Conservation (phyloP, 345 rosid species). For the Pistacia vera region DNA sequence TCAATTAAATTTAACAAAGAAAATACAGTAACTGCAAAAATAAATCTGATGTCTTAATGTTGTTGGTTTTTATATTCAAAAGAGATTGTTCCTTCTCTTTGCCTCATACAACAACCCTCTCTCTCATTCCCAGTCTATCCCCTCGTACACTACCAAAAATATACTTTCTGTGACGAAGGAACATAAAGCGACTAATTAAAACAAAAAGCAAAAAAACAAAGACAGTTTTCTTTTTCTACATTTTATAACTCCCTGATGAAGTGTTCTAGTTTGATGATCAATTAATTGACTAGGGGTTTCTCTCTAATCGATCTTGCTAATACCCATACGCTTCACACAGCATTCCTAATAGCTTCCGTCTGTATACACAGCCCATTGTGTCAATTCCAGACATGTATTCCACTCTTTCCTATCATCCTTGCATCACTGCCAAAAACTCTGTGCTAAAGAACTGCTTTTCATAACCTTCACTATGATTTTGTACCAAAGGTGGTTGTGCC, state of each 20-base stretch:
- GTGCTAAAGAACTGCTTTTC: constrained; percentile 62
- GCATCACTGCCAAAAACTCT: constrained; percentile 68
- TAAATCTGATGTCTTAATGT: not conserved
- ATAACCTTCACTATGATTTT: constrained; percentile 14
- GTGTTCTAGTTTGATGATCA: not conserved
- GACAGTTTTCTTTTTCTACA: not conserved
- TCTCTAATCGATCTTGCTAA: constrained; percentile 54
- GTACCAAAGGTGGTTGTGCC: constrained; percentile 9
- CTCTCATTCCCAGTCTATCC: not conserved
- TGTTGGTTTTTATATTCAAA: not conserved
- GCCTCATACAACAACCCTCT: constrained; percentile 9
- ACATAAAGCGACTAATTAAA: not conserved
- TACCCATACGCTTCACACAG: constrained; percentile 65
- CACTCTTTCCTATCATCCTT: constrained; percentile 78
- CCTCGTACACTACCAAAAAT: constrained; percentile 54
- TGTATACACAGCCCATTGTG: constrained; percentile 48
- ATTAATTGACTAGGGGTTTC: not conserved
- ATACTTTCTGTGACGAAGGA: constrained; percentile 31
- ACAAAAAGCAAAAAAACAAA: not conserved
- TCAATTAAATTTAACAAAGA: too few species aligned
- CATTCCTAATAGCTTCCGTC: constrained; percentile 55
- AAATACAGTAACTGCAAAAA: too few species aligned
- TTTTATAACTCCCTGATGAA: not conserved
- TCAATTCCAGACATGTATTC: constrained; percentile 61
- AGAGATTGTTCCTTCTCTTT: not conserved